These are phyloP conservation scores for Sugiyamaella novakii DNA, from an alignment of 1,139 yeast species.

Conservation along the genomic window DNA sequence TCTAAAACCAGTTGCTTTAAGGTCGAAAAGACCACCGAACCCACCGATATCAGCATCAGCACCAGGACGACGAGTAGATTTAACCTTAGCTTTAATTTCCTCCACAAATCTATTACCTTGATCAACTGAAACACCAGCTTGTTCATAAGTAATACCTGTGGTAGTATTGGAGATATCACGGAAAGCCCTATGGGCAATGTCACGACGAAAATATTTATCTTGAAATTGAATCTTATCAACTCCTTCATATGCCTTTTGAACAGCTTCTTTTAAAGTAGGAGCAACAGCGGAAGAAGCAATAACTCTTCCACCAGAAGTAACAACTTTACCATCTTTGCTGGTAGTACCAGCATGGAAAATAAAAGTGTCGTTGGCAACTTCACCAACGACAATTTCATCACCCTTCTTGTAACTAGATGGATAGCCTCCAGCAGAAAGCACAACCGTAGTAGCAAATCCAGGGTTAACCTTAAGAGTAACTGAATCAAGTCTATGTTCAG, in stretches of 20 bases:
- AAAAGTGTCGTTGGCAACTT: constrained; percentile 53
- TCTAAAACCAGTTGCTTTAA: constrained; percentile 81
- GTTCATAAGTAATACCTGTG: constrained; percentile 68
- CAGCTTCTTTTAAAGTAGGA: constrained; percentile 72
- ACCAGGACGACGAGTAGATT: constrained; percentile 94
- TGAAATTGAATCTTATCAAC: constrained; percentile 72
- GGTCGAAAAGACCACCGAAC: constrained; percentile 94
- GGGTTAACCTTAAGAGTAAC: constrained; percentile 65
- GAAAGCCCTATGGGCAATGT: constrained; percentile 96
- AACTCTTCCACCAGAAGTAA: constrained; percentile 95
- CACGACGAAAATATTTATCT: constrained; percentile 81
- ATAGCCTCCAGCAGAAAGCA: constrained; percentile 95
- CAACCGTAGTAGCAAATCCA: constrained; percentile 85
- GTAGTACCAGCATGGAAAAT: constrained; percentile 96
- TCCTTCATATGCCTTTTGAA: constrained; percentile 81
- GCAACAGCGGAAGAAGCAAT: constrained; percentile 93
- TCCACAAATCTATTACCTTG: constrained; percentile 90
- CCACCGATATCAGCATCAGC: constrained; percentile 99
- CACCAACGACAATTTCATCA: constrained; percentile 68
- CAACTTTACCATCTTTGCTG: constrained; percentile 56
- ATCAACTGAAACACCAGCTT: constrained; percentile 97
- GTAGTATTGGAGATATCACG: constrained; percentile 28
- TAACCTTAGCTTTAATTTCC: constrained; percentile 85
- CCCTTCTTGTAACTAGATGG: constrained; percentile 88
- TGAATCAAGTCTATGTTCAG: constrained; percentile 91